A percentile compares a stretch with the other conserved stretches of the same genome.
phyloP scores from a whole-genome alignment of 2,329 filamentous ascomycete species.

The Fusarium agapanthi region DNA sequence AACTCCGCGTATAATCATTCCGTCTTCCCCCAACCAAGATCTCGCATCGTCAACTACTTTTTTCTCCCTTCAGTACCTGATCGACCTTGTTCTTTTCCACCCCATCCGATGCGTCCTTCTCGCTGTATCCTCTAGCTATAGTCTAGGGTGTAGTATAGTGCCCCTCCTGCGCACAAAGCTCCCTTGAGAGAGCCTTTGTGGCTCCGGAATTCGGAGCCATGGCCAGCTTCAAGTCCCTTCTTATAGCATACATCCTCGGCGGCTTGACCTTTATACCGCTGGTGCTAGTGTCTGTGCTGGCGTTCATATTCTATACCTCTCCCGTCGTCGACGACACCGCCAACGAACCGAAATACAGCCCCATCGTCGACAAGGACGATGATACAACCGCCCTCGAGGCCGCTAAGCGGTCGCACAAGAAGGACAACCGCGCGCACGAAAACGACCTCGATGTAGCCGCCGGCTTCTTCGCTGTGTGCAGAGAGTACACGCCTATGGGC shows the following conservation, averaged over 20 bases:
- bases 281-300: conserved; percentile 66
- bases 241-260: conserved; percentile 83
- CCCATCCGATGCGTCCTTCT: conserved; percentile 26
- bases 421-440: conserved; percentile 65
- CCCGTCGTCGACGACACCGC: conserved; percentile 60
- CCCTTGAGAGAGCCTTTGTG: conserved; percentile 26
- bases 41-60: conserved; percentile 15
- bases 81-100: not conserved
- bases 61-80: conserved; percentile 11
- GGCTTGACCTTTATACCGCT: conserved; percentile 89
- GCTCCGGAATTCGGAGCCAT: conserved; percentile 49
- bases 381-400: conserved; percentile 71
- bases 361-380: conserved; percentile 68
- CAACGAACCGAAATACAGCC: conserved; percentile 39
- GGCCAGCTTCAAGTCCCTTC: conserved; percentile 64
- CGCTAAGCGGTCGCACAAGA: conserved; percentile 65
- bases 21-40: conserved; percentile 23
- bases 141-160: conserved; percentile 26
- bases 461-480: conserved; percentile 93
- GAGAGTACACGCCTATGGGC: conserved; percentile 90
- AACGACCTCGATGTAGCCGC: conserved; percentile 81
- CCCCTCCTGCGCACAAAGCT: conserved; percentile 28
- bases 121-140: conserved; percentile 22
- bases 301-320: conserved; percentile 75
- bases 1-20: conserved; percentile 33